Conservation (phyloP, 2,329 filamentous ascomycete genomes). For the Colletotrichum melonis region DNA sequence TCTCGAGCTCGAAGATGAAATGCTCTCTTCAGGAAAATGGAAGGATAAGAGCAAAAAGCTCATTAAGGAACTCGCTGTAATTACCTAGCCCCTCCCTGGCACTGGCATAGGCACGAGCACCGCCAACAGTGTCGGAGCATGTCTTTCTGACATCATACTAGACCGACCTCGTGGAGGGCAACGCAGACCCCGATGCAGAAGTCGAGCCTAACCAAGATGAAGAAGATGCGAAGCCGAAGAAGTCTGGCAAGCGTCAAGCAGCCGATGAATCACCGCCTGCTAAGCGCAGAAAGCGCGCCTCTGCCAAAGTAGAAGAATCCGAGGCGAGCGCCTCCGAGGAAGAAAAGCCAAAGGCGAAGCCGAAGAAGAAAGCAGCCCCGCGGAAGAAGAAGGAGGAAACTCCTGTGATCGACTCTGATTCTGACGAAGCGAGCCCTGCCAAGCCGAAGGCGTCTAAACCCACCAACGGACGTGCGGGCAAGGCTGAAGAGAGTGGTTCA, state of each 20-base stretch:
- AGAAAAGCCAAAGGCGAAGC: slow-evolving; percentile 37
- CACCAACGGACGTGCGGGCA: slow-evolving; percentile 22
- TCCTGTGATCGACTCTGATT: slow-evolving; percentile 42
- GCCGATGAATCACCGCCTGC: slow-evolving; percentile 49
- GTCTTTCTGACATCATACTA: slow-evolving; percentile 4
- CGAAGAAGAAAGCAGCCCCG: slow-evolving; percentile 41
- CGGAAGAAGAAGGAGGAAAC: slow-evolving; percentile 42
- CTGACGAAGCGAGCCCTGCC: slow-evolving; percentile 41
- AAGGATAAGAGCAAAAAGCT: slow-evolving; percentile 68
- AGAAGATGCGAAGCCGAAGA: slow-evolving; percentile 40
- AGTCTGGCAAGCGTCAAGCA: slow-evolving; percentile 47
- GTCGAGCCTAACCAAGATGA: slow-evolving; percentile 12
- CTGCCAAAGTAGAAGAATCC: slow-evolving; percentile 46
- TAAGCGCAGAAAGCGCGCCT: slow-evolving; percentile 52
- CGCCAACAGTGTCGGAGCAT: background rate
- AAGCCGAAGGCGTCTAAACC: slow-evolving; percentile 36
- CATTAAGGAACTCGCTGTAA: slow-evolving; percentile 67
- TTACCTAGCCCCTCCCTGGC: slow-evolving; percentile 40
- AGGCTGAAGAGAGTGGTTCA: slow-evolving; percentile 27
- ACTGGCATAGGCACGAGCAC: background rate
- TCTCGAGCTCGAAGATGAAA: slow-evolving; percentile 60
- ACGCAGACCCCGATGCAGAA: background rate
- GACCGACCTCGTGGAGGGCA: slow-evolving; percentile 14
- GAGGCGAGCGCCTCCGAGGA: slow-evolving; percentile 39
- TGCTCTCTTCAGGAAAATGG: slow-evolving; percentile 63